Conservation (phyloP, 495 filamentous ascomycete genomes). For the Pseudomonodictys pantanalensis region DNA sequence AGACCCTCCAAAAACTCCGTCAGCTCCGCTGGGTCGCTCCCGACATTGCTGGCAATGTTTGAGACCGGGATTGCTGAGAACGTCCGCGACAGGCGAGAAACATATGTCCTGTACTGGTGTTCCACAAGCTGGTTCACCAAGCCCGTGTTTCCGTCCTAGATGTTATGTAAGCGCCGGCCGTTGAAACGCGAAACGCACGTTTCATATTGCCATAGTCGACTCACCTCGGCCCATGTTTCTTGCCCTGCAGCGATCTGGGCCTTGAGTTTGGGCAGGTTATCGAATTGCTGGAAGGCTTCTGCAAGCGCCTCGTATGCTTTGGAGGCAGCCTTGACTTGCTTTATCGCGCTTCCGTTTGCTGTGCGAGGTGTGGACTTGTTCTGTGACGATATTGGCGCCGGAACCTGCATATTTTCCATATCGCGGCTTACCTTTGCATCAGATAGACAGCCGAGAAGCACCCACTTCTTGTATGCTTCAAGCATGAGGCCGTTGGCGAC, state of each 20-base stretch:
- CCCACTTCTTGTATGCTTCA: constrained; percentile 92
- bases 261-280: constrained; percentile 54
- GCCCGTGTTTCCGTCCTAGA: constrained; percentile 55
- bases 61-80: constrained; percentile 40
- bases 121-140: constrained; percentile 53
- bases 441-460: constrained; percentile 77
- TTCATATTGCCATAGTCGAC: constrained; percentile 41
- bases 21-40: constrained; percentile 17
- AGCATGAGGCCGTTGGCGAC: constrained; percentile 72
- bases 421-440: no score
- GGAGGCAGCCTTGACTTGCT: constrained; percentile 56
- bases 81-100: constrained; percentile 42
- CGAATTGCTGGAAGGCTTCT: constrained; percentile 58
- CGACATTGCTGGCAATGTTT: constrained; percentile 34
- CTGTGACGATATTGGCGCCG: no score
- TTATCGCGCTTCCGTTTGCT: constrained; percentile 50
- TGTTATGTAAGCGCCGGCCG: constrained; percentile 2
- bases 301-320: constrained; percentile 72
- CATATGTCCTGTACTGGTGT: constrained; percentile 47
- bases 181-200: not conserved
- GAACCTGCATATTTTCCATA: no score
- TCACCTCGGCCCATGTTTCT: constrained; percentile 58
- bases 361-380: constrained; percentile 43
- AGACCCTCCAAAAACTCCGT: constrained; percentile 33
- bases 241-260: constrained; percentile 57